Conservation (phyloP, 1,284 basidiomycete genomes). For the Lentinula novae-zelandiae region DNA sequence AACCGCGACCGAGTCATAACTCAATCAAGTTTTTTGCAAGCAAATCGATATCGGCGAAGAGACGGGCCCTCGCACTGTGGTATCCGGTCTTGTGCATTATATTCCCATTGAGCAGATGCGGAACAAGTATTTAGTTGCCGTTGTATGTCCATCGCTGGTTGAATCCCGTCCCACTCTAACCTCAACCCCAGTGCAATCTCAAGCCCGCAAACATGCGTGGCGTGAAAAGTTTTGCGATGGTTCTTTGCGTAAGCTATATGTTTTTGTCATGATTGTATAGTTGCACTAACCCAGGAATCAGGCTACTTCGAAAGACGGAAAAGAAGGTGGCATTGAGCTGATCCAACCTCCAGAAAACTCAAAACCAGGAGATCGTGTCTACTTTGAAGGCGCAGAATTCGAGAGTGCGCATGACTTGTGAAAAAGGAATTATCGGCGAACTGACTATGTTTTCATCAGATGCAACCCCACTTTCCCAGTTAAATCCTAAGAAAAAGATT, state of each 20-base stretch:
- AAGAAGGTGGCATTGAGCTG: constrained; percentile 88
- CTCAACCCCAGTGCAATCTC: constrained; percentile 70
- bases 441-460: constrained; percentile 35
- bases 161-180: neutral
- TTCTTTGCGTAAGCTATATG: constrained; percentile 69
- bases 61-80: constrained; percentile 88
- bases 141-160: constrained; percentile 48
- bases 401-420: constrained; percentile 53
- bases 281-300: constrained; percentile 25
- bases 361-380: constrained; percentile 88
- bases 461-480: constrained; percentile 69
- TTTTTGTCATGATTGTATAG: neutral
- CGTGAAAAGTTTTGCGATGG: constrained; percentile 95
- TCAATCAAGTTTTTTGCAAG: constrained; percentile 31
- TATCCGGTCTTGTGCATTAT: constrained; percentile 93
- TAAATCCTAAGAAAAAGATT: constrained; percentile 98
- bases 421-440: neutral
- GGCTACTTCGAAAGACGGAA: constrained; percentile 87
- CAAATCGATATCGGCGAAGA: constrained; percentile 96
- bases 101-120: constrained; percentile 93
- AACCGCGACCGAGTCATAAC: neutral
- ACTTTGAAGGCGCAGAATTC: constrained; percentile 86
- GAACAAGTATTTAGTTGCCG: constrained; percentile 80
- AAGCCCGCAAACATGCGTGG: constrained; percentile 96
- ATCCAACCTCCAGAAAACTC: constrained; percentile 84